A percentile compares a stretch with the other conserved stretches of the same genome.
These are phyloP conservation scores for Lindgomyces ingoldianus DNA, from an alignment of 495 filamentous ascomycete species.

Conservation along the genomic window DNA sequence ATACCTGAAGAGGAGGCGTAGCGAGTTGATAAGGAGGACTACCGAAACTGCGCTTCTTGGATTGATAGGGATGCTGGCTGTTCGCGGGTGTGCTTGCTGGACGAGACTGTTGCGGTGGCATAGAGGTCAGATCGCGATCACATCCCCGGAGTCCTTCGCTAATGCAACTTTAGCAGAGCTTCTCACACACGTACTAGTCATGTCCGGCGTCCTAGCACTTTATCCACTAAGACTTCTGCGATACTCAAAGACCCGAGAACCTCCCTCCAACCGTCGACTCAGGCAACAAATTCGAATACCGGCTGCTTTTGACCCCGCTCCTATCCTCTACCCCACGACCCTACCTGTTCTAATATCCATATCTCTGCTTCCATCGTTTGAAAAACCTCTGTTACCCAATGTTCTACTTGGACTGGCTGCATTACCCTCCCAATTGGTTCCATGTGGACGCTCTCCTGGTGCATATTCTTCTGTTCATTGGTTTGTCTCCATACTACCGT, in stretches of 20 bases:
- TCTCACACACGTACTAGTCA: constrained; percentile 33
- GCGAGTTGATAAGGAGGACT: constrained; percentile 40
- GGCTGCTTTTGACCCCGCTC: constrained; percentile 77
- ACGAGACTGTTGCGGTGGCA: constrained; percentile 35
- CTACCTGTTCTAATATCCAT: constrained; percentile 78
- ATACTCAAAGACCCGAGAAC: constrained; percentile 23
- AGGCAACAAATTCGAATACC: constrained; percentile 51
- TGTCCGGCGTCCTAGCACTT: constrained; percentile 15
- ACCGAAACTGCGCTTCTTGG: constrained; percentile 43
- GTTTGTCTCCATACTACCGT: constrained; percentile 65
- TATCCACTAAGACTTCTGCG: constrained; percentile 33
- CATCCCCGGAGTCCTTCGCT: background rate
- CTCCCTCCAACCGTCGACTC: constrained; percentile 8
- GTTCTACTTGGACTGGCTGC: constrained; percentile 78
- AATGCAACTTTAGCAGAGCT: constrained; percentile 30
- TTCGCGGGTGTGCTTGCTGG: constrained; percentile 39
- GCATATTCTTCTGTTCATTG: constrained; percentile 67
- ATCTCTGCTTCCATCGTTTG: constrained; percentile 62
- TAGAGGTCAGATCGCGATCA: constrained; percentile 29
- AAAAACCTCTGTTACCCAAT: constrained; percentile 68
- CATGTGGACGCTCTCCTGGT: constrained; percentile 53
- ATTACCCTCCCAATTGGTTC: constrained; percentile 72
- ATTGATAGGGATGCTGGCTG: constrained; percentile 33
- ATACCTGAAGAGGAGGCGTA: constrained; percentile 38
- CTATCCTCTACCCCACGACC: constrained; percentile 79